These are phyloP conservation scores for Gaeumannomyces sp. DNA, from an alignment of 2,329 filamentous ascomycete genomes.

Conservation along the genomic window DNA sequence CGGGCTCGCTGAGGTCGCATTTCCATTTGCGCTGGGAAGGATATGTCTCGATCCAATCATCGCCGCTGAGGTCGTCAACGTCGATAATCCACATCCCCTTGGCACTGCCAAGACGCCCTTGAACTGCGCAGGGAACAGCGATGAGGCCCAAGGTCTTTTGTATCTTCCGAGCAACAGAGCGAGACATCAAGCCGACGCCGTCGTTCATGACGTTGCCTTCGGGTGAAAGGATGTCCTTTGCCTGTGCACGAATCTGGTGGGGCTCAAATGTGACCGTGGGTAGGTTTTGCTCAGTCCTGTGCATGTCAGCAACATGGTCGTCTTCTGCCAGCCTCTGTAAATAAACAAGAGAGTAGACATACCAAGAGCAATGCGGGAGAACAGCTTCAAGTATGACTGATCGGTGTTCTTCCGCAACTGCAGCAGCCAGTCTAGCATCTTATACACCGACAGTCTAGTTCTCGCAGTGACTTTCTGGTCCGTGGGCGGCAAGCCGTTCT, in stretches of 20 bases:
- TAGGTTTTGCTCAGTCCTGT: slow-evolving; percentile 46
- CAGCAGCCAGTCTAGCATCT: slow-evolving; percentile 48
- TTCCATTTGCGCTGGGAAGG: slow-evolving; percentile 65
- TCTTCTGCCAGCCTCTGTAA: slow-evolving; percentile 7
- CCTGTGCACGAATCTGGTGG: slow-evolving; percentile 36
- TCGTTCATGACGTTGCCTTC: slow-evolving; percentile 53
- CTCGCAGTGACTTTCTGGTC: slow-evolving; percentile 21
- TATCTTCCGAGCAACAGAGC: slow-evolving; percentile 48
- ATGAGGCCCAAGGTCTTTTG: slow-evolving; percentile 41
- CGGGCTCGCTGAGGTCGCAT: slow-evolving; percentile 37
- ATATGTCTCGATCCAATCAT: slow-evolving; percentile 60
- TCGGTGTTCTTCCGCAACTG: slow-evolving; percentile 35
- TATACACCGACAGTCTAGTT: slow-evolving; percentile 28
- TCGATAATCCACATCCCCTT: slow-evolving; percentile 73
- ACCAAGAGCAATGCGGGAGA: slow-evolving; percentile 52
- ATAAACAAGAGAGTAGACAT: slow-evolving; percentile 16
- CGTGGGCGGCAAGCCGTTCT: slow-evolving; percentile 16
- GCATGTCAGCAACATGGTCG: background rate
- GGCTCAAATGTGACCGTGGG: slow-evolving; percentile 39
- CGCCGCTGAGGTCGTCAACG: slow-evolving; percentile 34
- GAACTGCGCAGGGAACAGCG: slow-evolving; percentile 57
- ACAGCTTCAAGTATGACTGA: slow-evolving; percentile 49
- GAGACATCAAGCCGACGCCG: slow-evolving; percentile 61
- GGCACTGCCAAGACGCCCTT: slow-evolving; percentile 64
- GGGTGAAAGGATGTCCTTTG: slow-evolving; percentile 33